Evolutionary conservation across 2,329 filamentous ascomycete species (phyloP).

Genomic region (Blastomyces parvus): DNA sequence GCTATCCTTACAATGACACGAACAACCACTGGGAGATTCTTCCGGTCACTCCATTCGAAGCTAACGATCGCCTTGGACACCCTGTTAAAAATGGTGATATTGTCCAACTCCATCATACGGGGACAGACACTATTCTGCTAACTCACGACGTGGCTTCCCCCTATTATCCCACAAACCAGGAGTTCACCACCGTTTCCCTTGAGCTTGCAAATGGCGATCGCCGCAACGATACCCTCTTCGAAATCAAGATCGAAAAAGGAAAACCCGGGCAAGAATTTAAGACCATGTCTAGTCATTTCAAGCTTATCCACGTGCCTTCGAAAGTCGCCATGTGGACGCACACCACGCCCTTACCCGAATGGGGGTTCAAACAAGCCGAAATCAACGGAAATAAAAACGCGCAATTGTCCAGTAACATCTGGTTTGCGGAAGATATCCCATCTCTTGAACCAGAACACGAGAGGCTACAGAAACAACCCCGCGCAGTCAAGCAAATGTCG

Average conservation of each 20-base stretch:
- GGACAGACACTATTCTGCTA: conserved; percentile 75
- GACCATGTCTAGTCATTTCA: conserved; percentile 86
- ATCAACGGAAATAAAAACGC: conserved; percentile 99
- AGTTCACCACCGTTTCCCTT: conserved; percentile 74
- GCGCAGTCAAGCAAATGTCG: conserved; percentile 70
- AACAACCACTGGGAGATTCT: conserved; percentile 98
- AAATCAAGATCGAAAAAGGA: conserved; percentile 78
- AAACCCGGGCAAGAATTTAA: conserved; percentile 78
- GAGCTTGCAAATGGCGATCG: conserved; percentile 65
- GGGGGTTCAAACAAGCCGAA: conserved; percentile 94
- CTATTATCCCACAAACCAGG: conserved; percentile 93
- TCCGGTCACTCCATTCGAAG: conserved; percentile 47
- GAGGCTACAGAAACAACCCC: conserved; percentile 65
- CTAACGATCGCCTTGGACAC: conserved; percentile 50
- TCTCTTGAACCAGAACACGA: conserved; percentile 61
- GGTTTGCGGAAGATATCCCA: conserved; percentile 87
- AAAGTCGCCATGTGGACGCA: conserved; percentile 99
- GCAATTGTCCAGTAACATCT: conserved; percentile 79
- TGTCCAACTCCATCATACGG: conserved; percentile 75
- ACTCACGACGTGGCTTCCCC: conserved; percentile 97
- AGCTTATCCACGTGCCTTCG: conserved; percentile 85
- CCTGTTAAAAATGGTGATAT: conserved; percentile 74
- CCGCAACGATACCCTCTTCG: conserved; percentile 83
- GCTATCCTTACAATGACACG: conserved; percentile 95
- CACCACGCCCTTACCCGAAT: conserved; percentile 86